Base-by-base conservation (phyloP, 768 basidiomycete genomes). In the Mycena kentingensis region DNA sequence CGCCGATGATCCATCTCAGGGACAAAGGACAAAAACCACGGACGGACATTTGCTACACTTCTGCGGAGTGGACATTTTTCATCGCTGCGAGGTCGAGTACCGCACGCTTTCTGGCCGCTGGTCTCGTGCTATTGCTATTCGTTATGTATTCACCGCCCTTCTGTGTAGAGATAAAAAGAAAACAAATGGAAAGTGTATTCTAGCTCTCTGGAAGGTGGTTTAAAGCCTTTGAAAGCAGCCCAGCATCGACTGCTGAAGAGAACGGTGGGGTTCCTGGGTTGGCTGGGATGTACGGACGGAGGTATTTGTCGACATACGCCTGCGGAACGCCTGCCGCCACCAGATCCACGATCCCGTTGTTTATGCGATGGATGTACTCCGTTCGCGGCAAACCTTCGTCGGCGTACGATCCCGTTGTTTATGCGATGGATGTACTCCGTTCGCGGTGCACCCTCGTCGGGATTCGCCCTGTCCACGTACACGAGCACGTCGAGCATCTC, bases 301-400 rank as follows among this genome's bases (percentile, higher is more conserved):
- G 61, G 54, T 75, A 74, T 55, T 73, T 73, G 10, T 75, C 68
- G 46, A 81, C 67, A 51, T 79, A 79, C 4, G 67, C 69, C 48
- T 60, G 37, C 2, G 77, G 71, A 22, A 79, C 64, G 1, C 76
- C 76, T 29, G 69, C 63, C 43, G 62, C 55, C 51, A 73, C 38
- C 0, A 70, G 77, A 60, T 81, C 77, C 21, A 57, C 65, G 24
- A 79, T 76, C 4, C 68, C 77, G 62, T 63, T 68, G 52, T 79
- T 78, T 66, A 81, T 77, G 12, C 77, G 67, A 50, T 60, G 57
- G 27, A 79, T 72, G 56, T 80, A 81, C 60, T 79, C 77, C 37
- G 62, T 60, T 56, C 66, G 65, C 5, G 75, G 71, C 5, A 55
- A 46, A 12, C 74, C 69, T 25, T 67, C 67, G 15, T 46, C 21